phyloP scores from a whole-genome alignment of 1,284 basidiomycete genomes.

The Microbotryum lychnidis-dioicae region DNA sequence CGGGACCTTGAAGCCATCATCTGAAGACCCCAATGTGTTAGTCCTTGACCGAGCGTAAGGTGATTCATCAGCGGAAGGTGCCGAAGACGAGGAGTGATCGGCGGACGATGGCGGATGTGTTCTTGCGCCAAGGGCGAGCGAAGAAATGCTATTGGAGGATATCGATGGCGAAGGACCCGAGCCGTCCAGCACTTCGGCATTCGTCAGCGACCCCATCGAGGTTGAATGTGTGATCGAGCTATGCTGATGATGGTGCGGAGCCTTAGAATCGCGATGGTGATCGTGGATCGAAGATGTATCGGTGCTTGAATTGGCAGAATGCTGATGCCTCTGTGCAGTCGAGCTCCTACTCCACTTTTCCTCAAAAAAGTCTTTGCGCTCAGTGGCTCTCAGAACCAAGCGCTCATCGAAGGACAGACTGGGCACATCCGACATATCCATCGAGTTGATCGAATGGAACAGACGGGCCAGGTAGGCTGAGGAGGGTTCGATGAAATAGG shows the following conservation, averaged over 20 bases:
- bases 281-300: too few relatives aligned
- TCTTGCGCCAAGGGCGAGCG: constrained; percentile 4
- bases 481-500: constrained; percentile 82
- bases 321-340: too few relatives aligned
- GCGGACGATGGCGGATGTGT: too few relatives aligned
- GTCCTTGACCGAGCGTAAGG: too few relatives aligned
- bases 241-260: neutral
- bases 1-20: too few relatives aligned
- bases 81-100: too few relatives aligned
- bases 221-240: neutral
- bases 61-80: too few relatives aligned
- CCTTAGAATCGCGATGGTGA: neutral
- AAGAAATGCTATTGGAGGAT: constrained; percentile 11
- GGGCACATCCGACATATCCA: constrained; percentile 76
- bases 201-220: constrained; percentile 1
- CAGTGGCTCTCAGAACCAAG: constrained; percentile 76
- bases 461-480: constrained; percentile 78
- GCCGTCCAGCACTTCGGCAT: constrained; percentile 5
- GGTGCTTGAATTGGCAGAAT: too few relatives aligned
- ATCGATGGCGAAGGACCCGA: neutral
- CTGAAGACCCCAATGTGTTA: too few relatives aligned
- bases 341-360: constrained; percentile 48
- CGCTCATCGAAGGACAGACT: constrained; percentile 70
- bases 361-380: constrained; percentile 82
- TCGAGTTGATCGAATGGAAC: constrained; percentile 85